phyloP scores from a whole-genome alignment of 305 asterid species.

The Fraxinus ornus region DNA sequence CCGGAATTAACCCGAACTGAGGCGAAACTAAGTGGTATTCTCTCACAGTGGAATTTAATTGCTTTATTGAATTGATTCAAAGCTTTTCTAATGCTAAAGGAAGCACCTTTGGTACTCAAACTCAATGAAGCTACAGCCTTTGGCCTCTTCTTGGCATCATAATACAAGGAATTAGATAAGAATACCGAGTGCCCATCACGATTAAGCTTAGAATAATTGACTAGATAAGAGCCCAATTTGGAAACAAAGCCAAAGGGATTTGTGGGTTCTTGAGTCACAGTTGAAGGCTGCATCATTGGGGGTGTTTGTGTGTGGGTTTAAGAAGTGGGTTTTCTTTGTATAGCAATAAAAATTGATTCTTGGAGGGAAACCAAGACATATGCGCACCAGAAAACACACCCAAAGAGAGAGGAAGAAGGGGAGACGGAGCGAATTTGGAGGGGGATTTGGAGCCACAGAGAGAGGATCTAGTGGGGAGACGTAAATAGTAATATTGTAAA shows the following conservation, averaged over 20 bases:
- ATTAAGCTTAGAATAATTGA: slow-evolving; percentile 42
- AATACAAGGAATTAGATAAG: slow-evolving; percentile 50
- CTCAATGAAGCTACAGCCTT: slow-evolving; percentile 58
- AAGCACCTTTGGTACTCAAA: slow-evolving; percentile 53
- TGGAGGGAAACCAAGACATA: background rate
- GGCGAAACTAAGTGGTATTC: slow-evolving; percentile 76
- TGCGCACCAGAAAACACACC: background rate
- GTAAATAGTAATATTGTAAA: no score
- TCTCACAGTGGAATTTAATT: slow-evolving; percentile 72
- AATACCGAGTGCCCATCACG: slow-evolving; percentile 34
- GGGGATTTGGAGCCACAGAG: slow-evolving; percentile 27
- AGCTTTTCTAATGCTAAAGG: slow-evolving; percentile 50
- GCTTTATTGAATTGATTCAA: slow-evolving; percentile 61
- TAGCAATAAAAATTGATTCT: slow-evolving; percentile 3
- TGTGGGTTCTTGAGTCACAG: slow-evolving; percentile 66
- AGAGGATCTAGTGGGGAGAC: slow-evolving; percentile 21
- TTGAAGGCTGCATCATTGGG: slow-evolving; percentile 66
- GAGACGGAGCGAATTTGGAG: slow-evolving; percentile 18
- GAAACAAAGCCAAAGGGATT: slow-evolving; percentile 50
- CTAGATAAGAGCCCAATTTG: slow-evolving; percentile 45
- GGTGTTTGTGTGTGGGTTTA: background rate
- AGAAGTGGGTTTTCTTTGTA: slow-evolving; percentile 30
- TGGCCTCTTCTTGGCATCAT: slow-evolving; percentile 47
- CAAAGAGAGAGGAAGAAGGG: background rate
- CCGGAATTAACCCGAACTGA: slow-evolving; percentile 48